Evolutionary conservation across 1,139 yeast species (phyloP), one percentile per base, ranked within the genome.

Genomic region (Magnusiomyces ingens): DNA sequence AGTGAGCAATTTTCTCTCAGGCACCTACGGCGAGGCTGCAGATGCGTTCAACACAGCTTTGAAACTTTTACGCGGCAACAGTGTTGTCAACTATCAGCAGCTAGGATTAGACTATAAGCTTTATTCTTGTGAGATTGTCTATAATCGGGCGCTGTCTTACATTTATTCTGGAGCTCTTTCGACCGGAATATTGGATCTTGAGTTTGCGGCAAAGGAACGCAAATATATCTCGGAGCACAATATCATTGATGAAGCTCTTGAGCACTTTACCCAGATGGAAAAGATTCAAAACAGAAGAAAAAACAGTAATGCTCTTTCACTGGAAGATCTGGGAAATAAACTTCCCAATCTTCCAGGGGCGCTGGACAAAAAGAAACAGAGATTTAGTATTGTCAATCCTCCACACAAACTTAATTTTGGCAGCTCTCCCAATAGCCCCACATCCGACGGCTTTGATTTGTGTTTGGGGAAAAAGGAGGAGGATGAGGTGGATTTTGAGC

Each of bases 51-150:
- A 60, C 49, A 58, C 56, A 15, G 62, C 64, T 0, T 53, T 62
- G 21, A 55, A 56, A 35, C 56, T 54, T 40, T 50, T 62, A 42
- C 55, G 65, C 2, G 64, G 64, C 19, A 62, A 62, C 51, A 52
- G 54, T 3, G 57, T 58, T 19, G 60, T 62, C 48, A 63, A 62
- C 48, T 62, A 62, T 46, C 57, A 55, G 36, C 64, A 59, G 17
- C 58, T 62, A 12, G 64, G 64, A 15, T 51, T 62, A 40, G 58
- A 52, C 8, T 60, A 55, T 48, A 57, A 56, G 44, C 57, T 62
- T 15, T 62, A 59, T 51, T 58, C 64, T 6, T 62, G 64, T 44
- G 64, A 62, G 42, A 58, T 62, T 45, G 53, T 62, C 53, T 60
- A 60, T 55, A 60, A 62, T 45, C 55, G 60, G 13, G 63, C 63